Evolutionary conservation across 2,329 filamentous ascomycete species (phyloP).

Genomic region (Helminthosporium solani): DNA sequence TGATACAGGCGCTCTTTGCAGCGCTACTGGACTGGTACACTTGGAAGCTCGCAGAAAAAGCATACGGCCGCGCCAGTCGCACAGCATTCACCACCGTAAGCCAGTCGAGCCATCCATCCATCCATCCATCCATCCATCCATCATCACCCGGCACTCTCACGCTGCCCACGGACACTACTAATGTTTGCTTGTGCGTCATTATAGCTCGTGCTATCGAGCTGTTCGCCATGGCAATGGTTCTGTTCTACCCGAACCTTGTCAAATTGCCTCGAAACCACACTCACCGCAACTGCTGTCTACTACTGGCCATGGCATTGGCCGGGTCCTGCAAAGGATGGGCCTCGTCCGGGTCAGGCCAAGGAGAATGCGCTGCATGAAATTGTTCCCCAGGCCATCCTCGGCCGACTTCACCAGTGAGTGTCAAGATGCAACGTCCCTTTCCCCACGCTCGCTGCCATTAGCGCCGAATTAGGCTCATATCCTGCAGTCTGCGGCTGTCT

Average conservation of each 20-base stretch:
- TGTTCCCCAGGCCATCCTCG: conserved; percentile 37
- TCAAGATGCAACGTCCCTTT: conserved; percentile 7
- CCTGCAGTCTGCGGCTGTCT: conserved; percentile 51
- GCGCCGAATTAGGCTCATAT: conserved; percentile 24
- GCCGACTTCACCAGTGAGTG: conserved; percentile 31
- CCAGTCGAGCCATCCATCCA: conserved; percentile 19
- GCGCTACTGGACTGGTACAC: conserved; percentile 82
- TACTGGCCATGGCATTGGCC: conserved; percentile 81
- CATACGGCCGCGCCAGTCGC: conserved; percentile 68
- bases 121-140: not conserved
- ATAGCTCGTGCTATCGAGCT: conserved; percentile 68
- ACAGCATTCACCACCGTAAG: conserved; percentile 70
- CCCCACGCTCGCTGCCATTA: conserved; percentile 7
- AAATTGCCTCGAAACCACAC: conserved; percentile 86
- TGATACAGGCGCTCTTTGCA: conserved; percentile 75
- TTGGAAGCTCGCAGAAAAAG: conserved; percentile 73
- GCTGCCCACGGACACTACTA: conserved; percentile 17
- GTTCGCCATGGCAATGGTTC: conserved; percentile 96
- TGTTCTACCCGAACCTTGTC: conserved; percentile 91
- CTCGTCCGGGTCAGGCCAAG: conserved; percentile 44
- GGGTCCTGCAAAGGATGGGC: conserved; percentile 21
- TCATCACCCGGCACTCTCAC: conserved; percentile 14
- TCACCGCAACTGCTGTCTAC: conserved; percentile 77
- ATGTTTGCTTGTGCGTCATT: conserved; percentile 21
- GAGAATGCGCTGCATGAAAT: conserved; percentile 33